These are phyloP conservation scores for Chrysophaeum taylorii DNA, from an alignment of 352 stramenopile genomes.

Conservation along the genomic window DNA sequence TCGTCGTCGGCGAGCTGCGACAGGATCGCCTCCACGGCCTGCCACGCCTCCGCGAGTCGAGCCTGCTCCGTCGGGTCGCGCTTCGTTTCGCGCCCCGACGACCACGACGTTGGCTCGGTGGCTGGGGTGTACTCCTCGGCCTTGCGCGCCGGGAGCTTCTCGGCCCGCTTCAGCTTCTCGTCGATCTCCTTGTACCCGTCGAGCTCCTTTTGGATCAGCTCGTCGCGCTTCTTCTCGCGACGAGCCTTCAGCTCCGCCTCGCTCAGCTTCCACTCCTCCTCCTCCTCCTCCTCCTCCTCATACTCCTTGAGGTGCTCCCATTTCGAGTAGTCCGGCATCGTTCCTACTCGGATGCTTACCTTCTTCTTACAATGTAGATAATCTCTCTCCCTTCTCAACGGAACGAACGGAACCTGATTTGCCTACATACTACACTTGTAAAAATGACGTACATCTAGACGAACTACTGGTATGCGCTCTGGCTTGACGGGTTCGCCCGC, in stretches of 20 bases:
- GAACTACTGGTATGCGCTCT: no score
- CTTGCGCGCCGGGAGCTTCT: constrained; percentile 2
- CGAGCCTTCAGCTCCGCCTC: not conserved
- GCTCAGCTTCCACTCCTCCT: not conserved
- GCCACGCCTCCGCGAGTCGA: not conserved
- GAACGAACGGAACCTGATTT: no score
- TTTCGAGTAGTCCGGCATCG: not conserved
- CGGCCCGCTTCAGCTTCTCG: constrained; percentile 1
- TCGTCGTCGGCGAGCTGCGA: not conserved
- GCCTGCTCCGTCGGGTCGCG: not conserved
- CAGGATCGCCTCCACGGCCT: not conserved
- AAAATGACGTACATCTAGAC: no score
- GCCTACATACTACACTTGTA: no score
- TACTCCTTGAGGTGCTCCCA: not conserved
- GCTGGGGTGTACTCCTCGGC: not conserved
- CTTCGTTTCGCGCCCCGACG: not conserved
- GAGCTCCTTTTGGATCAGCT: not conserved
- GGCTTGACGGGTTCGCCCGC: no score
- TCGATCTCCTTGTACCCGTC: not conserved
- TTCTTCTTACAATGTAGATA: no score
- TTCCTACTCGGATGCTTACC: no score
- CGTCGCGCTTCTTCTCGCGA: not conserved
- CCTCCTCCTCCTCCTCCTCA: not conserved
- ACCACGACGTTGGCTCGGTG: not conserved
- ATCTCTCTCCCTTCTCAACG: no score